phyloP scores from a whole-genome alignment of 148 eudicot genomes.

The Salicornia ramosissima region DNA sequence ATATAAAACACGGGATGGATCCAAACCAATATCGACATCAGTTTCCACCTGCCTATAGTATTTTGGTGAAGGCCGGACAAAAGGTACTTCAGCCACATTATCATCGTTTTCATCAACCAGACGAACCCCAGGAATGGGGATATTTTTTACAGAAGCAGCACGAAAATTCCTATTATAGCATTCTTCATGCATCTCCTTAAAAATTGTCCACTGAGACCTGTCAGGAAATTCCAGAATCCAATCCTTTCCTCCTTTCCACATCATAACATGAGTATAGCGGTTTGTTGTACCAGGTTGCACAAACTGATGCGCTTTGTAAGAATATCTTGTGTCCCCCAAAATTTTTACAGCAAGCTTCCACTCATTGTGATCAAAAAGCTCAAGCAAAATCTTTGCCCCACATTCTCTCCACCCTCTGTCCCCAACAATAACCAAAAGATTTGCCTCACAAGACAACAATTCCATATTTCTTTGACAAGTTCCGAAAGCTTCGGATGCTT shows the following conservation, averaged over 20 bases:
- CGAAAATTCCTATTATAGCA: constrained; percentile 82
- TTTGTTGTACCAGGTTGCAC: constrained; percentile 80
- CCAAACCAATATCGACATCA: constrained; percentile 82
- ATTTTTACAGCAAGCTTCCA: constrained; percentile 77
- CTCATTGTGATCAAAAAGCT: constrained; percentile 63
- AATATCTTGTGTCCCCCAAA: constrained; percentile 55
- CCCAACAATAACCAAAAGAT: constrained; percentile 56
- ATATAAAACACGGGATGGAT: constrained; percentile 63
- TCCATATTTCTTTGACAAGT: constrained; percentile 49
- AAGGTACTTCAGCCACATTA: constrained; percentile 44
- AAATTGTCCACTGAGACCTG: constrained; percentile 74
- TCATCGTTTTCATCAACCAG: constrained; percentile 63
- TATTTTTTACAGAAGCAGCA: constrained; percentile 90
- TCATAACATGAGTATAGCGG: constrained; percentile 94
- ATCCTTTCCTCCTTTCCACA: constrained; percentile 97
- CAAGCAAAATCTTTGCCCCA: constrained; percentile 74
- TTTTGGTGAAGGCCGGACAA: constrained; percentile 43
- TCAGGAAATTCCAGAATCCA: constrained; percentile 89
- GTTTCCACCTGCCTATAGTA: constrained; percentile 66
- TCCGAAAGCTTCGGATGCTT: constrained; percentile 40
- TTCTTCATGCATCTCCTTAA: constrained; percentile 96
- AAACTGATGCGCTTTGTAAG: constrained; percentile 66
- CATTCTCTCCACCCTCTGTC: constrained; percentile 87
- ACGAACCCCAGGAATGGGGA: constrained; percentile 93
- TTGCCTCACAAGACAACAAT: constrained; percentile 57